Evolutionary conservation across 306 rosid genomes (phyloP).

Genomic region (Begonia loranthoides): DNA sequence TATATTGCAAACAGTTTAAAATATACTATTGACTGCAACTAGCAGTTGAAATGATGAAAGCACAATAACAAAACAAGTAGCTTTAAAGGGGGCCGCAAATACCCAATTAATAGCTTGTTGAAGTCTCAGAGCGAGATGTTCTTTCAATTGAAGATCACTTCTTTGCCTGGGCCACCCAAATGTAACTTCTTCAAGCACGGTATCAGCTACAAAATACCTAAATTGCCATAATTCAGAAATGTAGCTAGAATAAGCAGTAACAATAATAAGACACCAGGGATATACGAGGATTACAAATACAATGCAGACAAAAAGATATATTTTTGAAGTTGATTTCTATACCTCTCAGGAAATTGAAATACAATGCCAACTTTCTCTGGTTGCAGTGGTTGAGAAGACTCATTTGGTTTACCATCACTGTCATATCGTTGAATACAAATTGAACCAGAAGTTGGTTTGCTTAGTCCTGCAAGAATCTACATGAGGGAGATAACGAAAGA

Average conservation of each 20-base stretch:
- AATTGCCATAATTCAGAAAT: slow-evolving; percentile 5
- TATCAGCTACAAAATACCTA: slow-evolving; percentile 87
- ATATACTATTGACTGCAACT: background rate
- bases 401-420: slow-evolving; percentile 47
- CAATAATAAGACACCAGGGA: no score
- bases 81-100: slow-evolving; percentile 12
- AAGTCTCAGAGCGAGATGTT: slow-evolving; percentile 62
- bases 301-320: no score
- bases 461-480: slow-evolving; percentile 86
- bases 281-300: no score
- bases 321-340: slow-evolving; percentile 8
- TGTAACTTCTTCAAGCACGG: slow-evolving; percentile 82
- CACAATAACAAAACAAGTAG: slow-evolving; percentile 3
- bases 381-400: slow-evolving; percentile 40
- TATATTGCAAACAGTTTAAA: slow-evolving; percentile 6
- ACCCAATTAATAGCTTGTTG: slow-evolving; percentile 95
- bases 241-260: no score
- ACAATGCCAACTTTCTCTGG: slow-evolving; percentile 87
- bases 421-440: slow-evolving; percentile 54
- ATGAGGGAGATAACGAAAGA: background rate
- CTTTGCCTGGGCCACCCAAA: slow-evolving; percentile 94
- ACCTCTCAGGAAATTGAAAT: slow-evolving; percentile 98
- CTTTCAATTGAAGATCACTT: slow-evolving; percentile 48
- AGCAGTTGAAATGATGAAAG: background rate
- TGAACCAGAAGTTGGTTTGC: slow-evolving; percentile 79